Base-by-base conservation (phyloP, 1,284 basidiomycete species). In the Cutaneotrichosporon cutaneum region DNA sequence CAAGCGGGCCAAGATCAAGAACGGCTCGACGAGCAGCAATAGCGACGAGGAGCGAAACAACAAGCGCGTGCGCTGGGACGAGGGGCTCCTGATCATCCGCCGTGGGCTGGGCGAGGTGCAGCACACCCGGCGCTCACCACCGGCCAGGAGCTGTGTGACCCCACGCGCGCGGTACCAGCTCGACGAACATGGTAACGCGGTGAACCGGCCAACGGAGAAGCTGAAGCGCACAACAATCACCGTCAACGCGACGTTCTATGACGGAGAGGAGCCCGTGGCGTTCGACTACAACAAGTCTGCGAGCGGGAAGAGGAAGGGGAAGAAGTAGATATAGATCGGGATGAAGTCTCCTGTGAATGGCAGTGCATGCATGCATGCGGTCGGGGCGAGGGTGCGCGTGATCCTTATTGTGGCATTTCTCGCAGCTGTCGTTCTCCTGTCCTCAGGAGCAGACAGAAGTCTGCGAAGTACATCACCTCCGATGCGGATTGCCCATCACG, bases 161-260 rank as follows among this genome's bases (percentile, higher is more conserved):
- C n/a, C 24, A 5, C 36, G 27, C 7, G 50, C 48, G 11, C 62
- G 92, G 90, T 82, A 87, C 68, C 82, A 80, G 63, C 80, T 94
- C 47, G 91, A 94, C 76, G 83, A 82, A 8, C 81, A 90, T 61
- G 91, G 91, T 39, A 94, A 94, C 73, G 80, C 88, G 22, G 74
- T 85, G 18, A 82, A 87, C 64, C 78, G 82, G 32, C 87, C 88
- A 0, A 77, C 87, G n/a, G 78, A 82, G 54, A 83, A 86, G 39
- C 81, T 92, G 30, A 83, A 85, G 50, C 81, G 83, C 30, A 86
- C 90, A 72, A 85, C 85, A 63, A 81, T 94, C 36, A 79, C 85
- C 48, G 87, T 93, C 36, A 88, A 89, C 79, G 90, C 86, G 68
- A 89, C 88, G 72, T 86, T 92, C 36, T 93, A 92, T 68, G 90